Base-by-base conservation (phyloP, 2,329 filamentous ascomycete genomes). In the Hirsutella thompsonii region DNA sequence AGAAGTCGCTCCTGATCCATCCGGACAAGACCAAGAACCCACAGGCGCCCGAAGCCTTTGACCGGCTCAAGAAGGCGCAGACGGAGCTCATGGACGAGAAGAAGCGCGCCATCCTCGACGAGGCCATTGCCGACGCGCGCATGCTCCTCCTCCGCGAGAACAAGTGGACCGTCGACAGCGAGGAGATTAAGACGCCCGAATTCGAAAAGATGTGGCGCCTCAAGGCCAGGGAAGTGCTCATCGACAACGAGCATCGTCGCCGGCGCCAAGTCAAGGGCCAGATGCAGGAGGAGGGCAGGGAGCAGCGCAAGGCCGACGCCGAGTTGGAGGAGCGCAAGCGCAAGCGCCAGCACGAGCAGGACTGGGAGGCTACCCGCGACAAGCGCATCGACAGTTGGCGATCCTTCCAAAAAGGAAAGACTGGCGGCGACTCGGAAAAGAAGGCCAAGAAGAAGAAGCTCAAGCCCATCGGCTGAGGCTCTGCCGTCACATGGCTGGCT, bases 1-100 rank as follows among this genome's bases (percentile, higher is more conserved):
- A 87, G 55, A 96, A 95, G 64, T 98, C 92, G n/a, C 81, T 98
- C 43, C 79, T 98, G 38, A 96, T 98, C 68, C 92, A 98, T 68
- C 92, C 92, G 6, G 92, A 98, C 69, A 98, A 98, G 63, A 95
- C 92, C 42, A 80, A 80, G 55, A 96, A 98, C 57, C 82, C 87
- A 0, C 76, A 72, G 38, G 92, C 92, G 0, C 90, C 92, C 3
- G 92, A 96, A 54, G 92, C 92, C 49, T 98, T 98, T 58, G 92
- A 98, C 64, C 81, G 90, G 9, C 74, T 98, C 21, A 94, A 94
- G 56, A 95, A 96, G 64, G 92, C 92, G 0, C 88, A 96, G 57
- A 83, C 80, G 2, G 78, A 86, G 52, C 76, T 98, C 4, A 82
- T 94, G 68, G 92, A 98, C 61, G 90, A 96, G 68, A 95, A 95